A percentile compares a stretch with the other conserved stretches of the same genome.
Evolutionary conservation across 1,284 basidiomycete genomes (phyloP).

Genomic region (Retiboletus fuscus): DNA sequence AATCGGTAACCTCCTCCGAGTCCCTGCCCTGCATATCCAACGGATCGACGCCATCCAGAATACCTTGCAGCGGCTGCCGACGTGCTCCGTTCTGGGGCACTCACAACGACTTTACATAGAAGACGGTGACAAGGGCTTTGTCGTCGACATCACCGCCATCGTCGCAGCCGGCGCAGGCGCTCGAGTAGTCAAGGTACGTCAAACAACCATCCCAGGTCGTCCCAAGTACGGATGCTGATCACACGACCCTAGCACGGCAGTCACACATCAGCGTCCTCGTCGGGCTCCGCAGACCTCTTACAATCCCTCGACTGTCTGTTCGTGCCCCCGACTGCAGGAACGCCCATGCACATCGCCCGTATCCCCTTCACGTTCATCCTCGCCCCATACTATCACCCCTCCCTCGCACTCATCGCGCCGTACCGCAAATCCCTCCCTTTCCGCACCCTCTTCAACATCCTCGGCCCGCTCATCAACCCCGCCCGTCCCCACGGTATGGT

Average conservation of each 20-base stretch:
- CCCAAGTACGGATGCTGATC: neutral
- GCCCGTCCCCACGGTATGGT: conserved; percentile 88
- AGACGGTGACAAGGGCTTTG: conserved; percentile 69
- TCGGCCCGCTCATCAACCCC: conserved; percentile 96
- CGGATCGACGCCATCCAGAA: conserved; percentile 81
- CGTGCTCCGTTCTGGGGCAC: conserved; percentile 75
- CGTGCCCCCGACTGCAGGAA: conserved; percentile 71
- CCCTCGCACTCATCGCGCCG: conserved; percentile 87
- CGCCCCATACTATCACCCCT: conserved; percentile 93
- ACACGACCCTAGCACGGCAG: conserved; percentile 89
- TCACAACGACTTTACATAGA: conserved; percentile 71
- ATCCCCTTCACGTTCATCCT: conserved; percentile 94
- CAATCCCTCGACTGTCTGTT: conserved; percentile 88
- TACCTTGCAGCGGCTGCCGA: conserved; percentile 82
- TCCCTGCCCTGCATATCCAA: conserved; percentile 83
- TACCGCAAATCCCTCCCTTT: conserved; percentile 91
- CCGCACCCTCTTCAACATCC: conserved; percentile 96
- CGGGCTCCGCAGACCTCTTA: conserved; percentile 94
- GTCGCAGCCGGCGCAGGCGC: conserved; percentile 96
- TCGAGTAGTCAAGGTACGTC: conserved; percentile 88
- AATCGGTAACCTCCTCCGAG: conserved; percentile 86
- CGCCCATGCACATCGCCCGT: conserved; percentile 65
- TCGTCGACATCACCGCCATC: conserved; percentile 87
- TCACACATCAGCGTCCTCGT: conserved; percentile 92
- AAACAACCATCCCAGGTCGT: too few species aligned